A percentile compares a stretch with the other conserved stretches of the same genome.
Evolutionary conservation across 2,329 filamentous ascomycete genomes (phyloP).

Genomic region (Aureobasidium sp.): DNA sequence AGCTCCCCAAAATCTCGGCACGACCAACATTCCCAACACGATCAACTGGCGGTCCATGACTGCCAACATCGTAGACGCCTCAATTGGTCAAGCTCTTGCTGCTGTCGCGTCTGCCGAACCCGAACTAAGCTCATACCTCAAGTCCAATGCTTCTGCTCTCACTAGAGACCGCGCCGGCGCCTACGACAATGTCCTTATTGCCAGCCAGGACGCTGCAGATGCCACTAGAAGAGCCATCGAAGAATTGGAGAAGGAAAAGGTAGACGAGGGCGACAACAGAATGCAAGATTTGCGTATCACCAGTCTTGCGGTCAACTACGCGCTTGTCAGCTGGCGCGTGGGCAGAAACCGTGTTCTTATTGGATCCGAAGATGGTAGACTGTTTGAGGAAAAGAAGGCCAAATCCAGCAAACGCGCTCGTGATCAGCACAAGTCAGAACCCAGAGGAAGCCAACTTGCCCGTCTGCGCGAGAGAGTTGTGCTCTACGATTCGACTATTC

Average conservation of each 20-base stretch:
- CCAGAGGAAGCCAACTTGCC: constrained; percentile 65
- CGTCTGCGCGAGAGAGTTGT: constrained; percentile 79
- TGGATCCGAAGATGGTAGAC: constrained; percentile 70
- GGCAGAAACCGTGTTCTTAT: constrained; percentile 85
- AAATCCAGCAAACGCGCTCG: constrained; percentile 47
- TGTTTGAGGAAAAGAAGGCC: constrained; percentile 43
- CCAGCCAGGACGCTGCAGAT: constrained; percentile 89
- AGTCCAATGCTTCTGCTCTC: constrained; percentile 33
- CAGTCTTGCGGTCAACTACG: constrained; percentile 86
- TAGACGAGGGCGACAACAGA: constrained; percentile 71
- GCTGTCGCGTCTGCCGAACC: constrained; percentile 52
- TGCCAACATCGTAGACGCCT: constrained; percentile 85
- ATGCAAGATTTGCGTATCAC: constrained; percentile 93
- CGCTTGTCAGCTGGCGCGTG: constrained; percentile 88
- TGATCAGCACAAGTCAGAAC: constrained; percentile 51
- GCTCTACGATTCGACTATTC: constrained; percentile 81
- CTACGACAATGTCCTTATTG: constrained; percentile 83
- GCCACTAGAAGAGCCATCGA: constrained; percentile 90
- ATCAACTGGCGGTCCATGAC: constrained; percentile 80
- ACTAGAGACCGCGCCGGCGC: constrained; percentile 65
- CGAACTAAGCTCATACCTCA: constrained; percentile 41
- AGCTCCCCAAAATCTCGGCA: constrained; percentile 13
- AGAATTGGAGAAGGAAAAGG: constrained; percentile 73
- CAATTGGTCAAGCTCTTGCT: constrained; percentile 77
- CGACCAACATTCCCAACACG: constrained; percentile 53